Base-by-base conservation (phyloP, 2,329 filamentous ascomycete species). In the Xylaria arbuscula region DNA sequence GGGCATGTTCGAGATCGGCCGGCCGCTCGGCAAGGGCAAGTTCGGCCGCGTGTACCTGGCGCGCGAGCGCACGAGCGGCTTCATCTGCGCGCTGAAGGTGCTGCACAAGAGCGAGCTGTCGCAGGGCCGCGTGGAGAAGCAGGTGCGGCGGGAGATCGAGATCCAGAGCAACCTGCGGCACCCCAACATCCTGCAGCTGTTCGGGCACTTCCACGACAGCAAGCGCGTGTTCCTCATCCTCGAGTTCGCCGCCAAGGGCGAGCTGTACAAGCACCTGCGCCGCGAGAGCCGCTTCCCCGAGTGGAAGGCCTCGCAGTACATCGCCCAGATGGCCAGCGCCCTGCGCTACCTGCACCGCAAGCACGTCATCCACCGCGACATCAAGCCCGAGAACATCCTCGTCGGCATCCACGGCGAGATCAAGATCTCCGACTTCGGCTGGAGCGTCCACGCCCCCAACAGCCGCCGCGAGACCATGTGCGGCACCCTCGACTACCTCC, bases 381-480 rank as follows among this genome's bases (percentile, higher is more conserved):
- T 98, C 83, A 98, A 98, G 84, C 94, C 94, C 2, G 94, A 98
- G 82, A 98, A 98, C 77, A 98, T 98, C 72, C 87, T 98, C 24
- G 91, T 98, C 36, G 95, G 95, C 15, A 94, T 98, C 68, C 95
- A 98, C 78, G 96, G 94, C 73, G 96, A 99, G 84, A 94, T 99
- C 83, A 99, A 99, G 82, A 94, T 99, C 77, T 97, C 93, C 4
- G 96, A 99, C 81, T 99, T 98, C 77, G 95, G 96, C 58, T 99
- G 96, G 96, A 97, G 93, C 79, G 96, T 98, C 3, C 96, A 99
- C 81, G 96, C 96, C 5, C 96, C 96, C 34, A 98, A 97, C 81
- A 97, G 95, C 83, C 86, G 96, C 74, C 88, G 96, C 70, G 92
- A 94, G 77, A 99, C 96, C 64, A 94, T 98, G 89, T 99, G 96